Percentiles rank a stretch among this genome's conserved stretches.
Evolutionary conservation across 805 yeast genomes (phyloP).

Genomic region (Zygoascus biomembranicola): DNA sequence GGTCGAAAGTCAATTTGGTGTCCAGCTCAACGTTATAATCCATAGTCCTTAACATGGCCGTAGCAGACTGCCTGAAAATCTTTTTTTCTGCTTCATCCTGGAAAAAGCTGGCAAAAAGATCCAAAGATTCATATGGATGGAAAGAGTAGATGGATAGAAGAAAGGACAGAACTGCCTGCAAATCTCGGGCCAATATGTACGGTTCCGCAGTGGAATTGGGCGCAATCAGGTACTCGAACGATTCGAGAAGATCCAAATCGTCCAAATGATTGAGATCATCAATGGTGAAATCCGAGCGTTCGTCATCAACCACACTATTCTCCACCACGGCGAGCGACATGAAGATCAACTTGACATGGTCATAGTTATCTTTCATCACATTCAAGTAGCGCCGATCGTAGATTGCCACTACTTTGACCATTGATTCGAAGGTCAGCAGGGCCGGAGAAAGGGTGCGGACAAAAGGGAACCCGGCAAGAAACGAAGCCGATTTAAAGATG

Average conservation of each 20-base stretch:
- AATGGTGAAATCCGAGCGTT: slow-evolving; percentile 4
- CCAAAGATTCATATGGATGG: slow-evolving; percentile 30
- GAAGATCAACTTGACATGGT: slow-evolving; percentile 40
- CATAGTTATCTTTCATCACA: slow-evolving; percentile 31
- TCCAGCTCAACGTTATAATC: slow-evolving; percentile 23
- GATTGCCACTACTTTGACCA: slow-evolving; percentile 39
- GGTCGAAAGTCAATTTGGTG: slow-evolving; percentile 7
- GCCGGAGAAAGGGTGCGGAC: slow-evolving; percentile 28
- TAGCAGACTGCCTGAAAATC: slow-evolving; percentile 37
- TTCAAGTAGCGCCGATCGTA: slow-evolving; percentile 36
- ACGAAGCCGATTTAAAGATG: slow-evolving; percentile 35
- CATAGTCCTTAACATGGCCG: slow-evolving; percentile 42
- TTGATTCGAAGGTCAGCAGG: slow-evolving; percentile 31
- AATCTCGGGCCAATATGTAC: slow-evolving; percentile 32
- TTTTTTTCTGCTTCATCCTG: slow-evolving; percentile 30
- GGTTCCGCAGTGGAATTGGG: slow-evolving; percentile 14
- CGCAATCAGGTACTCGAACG: slow-evolving; percentile 36
- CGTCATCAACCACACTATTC: background rate
- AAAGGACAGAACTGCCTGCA: slow-evolving; percentile 42
- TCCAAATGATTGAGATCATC: slow-evolving; percentile 17
- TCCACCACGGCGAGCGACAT: slow-evolving; percentile 33
- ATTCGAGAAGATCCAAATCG: slow-evolving; percentile 28
- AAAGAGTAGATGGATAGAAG: slow-evolving; percentile 38
- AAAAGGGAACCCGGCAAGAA: slow-evolving; percentile 45
- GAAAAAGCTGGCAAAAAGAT: slow-evolving; percentile 21